Evolutionary conservation across 1,284 basidiomycete species (phyloP).

Genomic region (Leccinum pachyderme): DNA sequence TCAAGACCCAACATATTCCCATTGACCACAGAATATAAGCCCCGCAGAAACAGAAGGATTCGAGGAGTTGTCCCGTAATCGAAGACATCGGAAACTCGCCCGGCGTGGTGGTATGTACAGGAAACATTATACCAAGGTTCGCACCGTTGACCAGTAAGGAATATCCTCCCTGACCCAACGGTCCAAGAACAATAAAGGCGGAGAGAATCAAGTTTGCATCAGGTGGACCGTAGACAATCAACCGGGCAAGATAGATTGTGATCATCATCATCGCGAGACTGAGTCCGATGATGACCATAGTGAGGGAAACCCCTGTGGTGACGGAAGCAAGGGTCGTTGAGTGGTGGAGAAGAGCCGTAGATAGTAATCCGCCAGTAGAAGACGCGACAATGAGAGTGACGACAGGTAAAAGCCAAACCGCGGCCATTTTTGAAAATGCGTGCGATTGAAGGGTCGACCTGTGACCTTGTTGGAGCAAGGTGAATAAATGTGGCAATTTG

Average conservation of each 20-base stretch:
- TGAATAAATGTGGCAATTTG: background rate
- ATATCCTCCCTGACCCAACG: conserved; percentile 50
- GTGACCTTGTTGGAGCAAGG: conserved; percentile 1
- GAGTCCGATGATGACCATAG: conserved; percentile 52
- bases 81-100: conserved; percentile 32
- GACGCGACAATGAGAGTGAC: conserved; percentile 62
- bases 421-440: conserved; percentile 43
- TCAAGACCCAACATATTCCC: conserved; percentile 45
- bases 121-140: conserved; percentile 42
- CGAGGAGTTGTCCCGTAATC: conserved; percentile 39
- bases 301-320: conserved; percentile 50
- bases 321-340: conserved; percentile 44
- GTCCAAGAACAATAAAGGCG: conserved; percentile 44
- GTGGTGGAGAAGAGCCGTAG: conserved; percentile 39
- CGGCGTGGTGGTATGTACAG: conserved; percentile 27
- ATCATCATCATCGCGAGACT: conserved; percentile 49
- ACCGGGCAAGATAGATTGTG: conserved; percentile 41
- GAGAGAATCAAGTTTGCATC: conserved; percentile 45
- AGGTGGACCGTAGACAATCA: conserved; percentile 41
- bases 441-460: conserved; percentile 59
- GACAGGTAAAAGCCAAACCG: conserved; percentile 60
- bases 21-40: conserved; percentile 45
- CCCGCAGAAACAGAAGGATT: conserved; percentile 40
- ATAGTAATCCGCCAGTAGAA: conserved; percentile 55
- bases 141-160: conserved; percentile 53